Percentiles rank a stretch among this genome's conserved stretches.
Conservation (phyloP, 2,329 filamentous ascomycete genomes). For the Arachnomyces sp. region DNA sequence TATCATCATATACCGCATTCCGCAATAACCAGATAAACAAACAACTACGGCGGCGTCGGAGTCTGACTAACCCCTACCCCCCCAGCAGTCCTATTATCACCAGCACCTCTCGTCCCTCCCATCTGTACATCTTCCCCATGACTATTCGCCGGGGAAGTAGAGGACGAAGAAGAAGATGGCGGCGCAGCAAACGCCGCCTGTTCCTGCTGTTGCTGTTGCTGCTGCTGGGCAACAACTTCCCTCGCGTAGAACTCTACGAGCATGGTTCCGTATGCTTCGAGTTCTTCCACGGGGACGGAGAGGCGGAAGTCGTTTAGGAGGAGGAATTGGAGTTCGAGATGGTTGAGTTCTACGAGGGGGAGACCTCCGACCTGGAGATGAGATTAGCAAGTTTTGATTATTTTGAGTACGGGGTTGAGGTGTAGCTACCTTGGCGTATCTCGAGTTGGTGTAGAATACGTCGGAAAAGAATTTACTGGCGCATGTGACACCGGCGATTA, state of each 20-base stretch:
- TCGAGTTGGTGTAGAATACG: conserved; percentile 97
- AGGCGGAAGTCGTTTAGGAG: conserved; percentile 93
- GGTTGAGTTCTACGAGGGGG: conserved; percentile 85
- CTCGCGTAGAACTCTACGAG: conserved; percentile 94
- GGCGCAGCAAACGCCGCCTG: not conserved
- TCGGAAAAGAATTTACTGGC: conserved; percentile 99
- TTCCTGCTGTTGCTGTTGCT: conserved; percentile 20
- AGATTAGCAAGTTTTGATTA: conserved; percentile 12
- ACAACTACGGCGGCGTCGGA: conserved; percentile 25
- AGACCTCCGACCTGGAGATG: conserved; percentile 73
- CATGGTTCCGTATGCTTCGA: conserved; percentile 97
- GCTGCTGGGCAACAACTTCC: conserved; percentile 66
- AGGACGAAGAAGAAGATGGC: conserved; percentile 15
- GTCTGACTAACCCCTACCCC: conserved; percentile 23
- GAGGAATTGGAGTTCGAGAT: conserved; percentile 91
- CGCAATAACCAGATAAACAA: not conserved
- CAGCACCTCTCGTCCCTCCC: conserved; percentile 20
- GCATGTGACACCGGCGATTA: conserved; percentile 95
- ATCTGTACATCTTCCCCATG: conserved; percentile 23
- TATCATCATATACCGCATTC: no score
- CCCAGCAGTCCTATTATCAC: conserved; percentile 17
- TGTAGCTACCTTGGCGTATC: conserved; percentile 82
- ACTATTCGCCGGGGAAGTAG: conserved; percentile 12
- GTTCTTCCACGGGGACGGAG: conserved; percentile 83
- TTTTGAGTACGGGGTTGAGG: conserved; percentile 1